Conservation (phyloP, 495 filamentous ascomycete genomes). For the Penicillium alfredii region DNA sequence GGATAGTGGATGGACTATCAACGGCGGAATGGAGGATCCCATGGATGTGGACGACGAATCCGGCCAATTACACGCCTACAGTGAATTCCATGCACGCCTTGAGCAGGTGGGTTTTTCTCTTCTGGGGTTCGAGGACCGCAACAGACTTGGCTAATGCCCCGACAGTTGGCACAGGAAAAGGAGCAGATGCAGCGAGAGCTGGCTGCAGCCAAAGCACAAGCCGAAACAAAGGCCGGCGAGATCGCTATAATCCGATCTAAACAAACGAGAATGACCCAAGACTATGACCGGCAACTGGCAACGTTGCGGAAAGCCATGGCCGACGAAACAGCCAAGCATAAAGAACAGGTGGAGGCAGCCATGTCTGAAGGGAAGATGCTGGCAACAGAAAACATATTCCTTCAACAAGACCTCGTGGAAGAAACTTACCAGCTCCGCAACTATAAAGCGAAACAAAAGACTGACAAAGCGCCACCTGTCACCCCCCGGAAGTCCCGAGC, state of each 20-base stretch:
- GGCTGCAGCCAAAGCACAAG: conserved; percentile 42
- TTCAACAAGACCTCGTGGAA: conserved; percentile 60
- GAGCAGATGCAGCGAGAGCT: conserved; percentile 43
- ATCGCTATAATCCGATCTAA: conserved; percentile 63
- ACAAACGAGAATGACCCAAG: conserved; percentile 46
- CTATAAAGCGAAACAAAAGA: conserved; percentile 39
- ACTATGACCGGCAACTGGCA: conserved; percentile 49
- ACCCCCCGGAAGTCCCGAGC: conserved; percentile 56
- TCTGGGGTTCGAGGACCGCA: no score
- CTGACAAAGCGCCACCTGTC: conserved; percentile 31
- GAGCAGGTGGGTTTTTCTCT: conserved; percentile 33
- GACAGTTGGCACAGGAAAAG: conserved; percentile 50
- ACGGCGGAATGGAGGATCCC: conserved; percentile 12
- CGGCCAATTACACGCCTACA: conserved; percentile 6
- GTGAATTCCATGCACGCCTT: conserved; percentile 19
- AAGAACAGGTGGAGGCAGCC: conserved; percentile 50
- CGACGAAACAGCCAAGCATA: conserved; percentile 50
- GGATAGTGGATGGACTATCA: conserved; percentile 4
- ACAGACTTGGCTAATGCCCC: conserved; percentile 2
- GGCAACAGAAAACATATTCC: conserved; percentile 57
- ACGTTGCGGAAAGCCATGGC: conserved; percentile 48
- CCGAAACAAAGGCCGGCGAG: conserved; percentile 57
- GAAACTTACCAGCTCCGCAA: conserved; percentile 45
- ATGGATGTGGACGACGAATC: conserved; percentile 33
- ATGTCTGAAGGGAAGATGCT: conserved; percentile 54